These are phyloP conservation scores for Globisporangium uncinulatum DNA, from an alignment of 352 stramenopile species.

Conservation along the genomic window DNA sequence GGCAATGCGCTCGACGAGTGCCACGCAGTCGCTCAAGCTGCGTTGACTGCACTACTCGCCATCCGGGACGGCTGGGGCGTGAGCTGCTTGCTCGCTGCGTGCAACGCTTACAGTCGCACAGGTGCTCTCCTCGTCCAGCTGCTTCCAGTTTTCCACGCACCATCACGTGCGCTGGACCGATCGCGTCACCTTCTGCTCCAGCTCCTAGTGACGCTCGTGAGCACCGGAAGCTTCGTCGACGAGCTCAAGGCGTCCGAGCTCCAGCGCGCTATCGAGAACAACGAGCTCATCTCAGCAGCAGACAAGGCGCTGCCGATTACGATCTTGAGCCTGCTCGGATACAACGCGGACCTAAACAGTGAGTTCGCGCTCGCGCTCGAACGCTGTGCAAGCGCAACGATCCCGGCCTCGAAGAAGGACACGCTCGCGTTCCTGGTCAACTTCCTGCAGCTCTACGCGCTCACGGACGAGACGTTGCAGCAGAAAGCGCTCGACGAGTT, in stretches of 20 bases:
- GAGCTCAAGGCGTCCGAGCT: conserved; percentile 49
- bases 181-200: conserved; percentile 42
- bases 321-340: conserved; percentile 60
- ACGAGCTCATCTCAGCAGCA: conserved; percentile 34
- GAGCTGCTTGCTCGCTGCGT: conserved; percentile 7
- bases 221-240: conserved; percentile 37
- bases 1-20: neutral
- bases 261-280: conserved; percentile 52
- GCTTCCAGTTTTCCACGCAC: conserved; percentile 31
- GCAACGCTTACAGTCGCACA: conserved; percentile 4
- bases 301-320: conserved; percentile 58
- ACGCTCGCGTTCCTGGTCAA: conserved; percentile 46
- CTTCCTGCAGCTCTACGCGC: conserved; percentile 58
- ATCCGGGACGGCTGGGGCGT: conserved; percentile 13
- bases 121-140: conserved; percentile 26
- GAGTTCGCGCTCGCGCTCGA: conserved; percentile 47
- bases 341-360: conserved; percentile 61
- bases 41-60: conserved; percentile 9
- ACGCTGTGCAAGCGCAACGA: conserved; percentile 24
- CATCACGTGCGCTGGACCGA: conserved; percentile 14
- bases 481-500: conserved; percentile 42
- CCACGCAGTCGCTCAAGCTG: conserved; percentile 6
- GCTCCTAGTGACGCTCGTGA: conserved; percentile 48
- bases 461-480: conserved; percentile 44
- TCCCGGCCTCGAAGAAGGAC: conserved; percentile 21